Conservation (phyloP, 208 protist species). For the Trichomonas gallinae region DNA sequence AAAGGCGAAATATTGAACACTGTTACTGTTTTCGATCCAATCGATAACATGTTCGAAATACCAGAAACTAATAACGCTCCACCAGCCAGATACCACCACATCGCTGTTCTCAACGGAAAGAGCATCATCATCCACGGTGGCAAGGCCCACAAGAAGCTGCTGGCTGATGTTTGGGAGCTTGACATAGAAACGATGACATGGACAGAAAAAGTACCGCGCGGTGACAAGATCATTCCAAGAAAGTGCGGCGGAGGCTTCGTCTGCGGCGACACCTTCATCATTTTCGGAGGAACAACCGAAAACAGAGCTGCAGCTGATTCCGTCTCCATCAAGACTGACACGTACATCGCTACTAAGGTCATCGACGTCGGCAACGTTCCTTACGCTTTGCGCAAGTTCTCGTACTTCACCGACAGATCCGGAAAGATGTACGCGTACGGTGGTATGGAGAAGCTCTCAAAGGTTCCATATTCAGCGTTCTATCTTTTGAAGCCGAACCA, state of each 20-base stretch:
- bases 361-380: neutral
- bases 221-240: neutral
- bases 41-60: neutral
- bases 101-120: neutral
- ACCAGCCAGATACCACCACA: neutral
- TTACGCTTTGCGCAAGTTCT: neutral
- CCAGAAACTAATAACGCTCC: neutral
- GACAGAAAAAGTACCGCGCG: neutral
- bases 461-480: neutral
- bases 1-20: neutral
- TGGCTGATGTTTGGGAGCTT: neutral
- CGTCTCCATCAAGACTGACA: neutral
- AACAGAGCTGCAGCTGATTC: neutral
- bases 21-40: neutral
- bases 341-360: neutral
- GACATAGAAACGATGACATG: neutral
- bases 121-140: neutral
- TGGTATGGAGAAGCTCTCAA: neutral
- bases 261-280: neutral
- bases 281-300: neutral
- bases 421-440: neutral
- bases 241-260: neutral
- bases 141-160: neutral
- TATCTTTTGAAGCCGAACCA: neutral
- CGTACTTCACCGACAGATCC: neutral